Evolutionary conservation across 169 alveolate genomes (phyloP).

Genomic region (Perkinsus chesapeaki): DNA sequence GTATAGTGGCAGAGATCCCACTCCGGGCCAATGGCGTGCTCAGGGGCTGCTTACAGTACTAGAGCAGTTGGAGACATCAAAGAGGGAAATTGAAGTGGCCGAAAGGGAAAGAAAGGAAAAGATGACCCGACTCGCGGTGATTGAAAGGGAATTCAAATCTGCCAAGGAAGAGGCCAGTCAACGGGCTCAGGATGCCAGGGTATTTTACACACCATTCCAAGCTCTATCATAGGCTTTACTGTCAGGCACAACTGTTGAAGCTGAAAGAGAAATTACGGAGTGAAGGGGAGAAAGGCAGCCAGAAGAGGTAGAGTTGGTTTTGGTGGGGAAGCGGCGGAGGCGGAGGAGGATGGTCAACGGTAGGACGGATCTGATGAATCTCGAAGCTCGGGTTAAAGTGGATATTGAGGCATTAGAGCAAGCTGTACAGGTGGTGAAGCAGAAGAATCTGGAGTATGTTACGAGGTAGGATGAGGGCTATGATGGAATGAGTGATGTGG

Average conservation of each 20-base stretch:
- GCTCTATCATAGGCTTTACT: too few species aligned
- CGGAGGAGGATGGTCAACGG: neutral
- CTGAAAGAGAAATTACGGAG: neutral
- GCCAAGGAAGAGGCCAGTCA: neutral
- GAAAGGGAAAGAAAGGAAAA: neutral
- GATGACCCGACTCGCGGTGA: neutral
- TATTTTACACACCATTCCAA: neutral
- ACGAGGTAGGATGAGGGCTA: neutral
- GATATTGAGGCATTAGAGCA: slow-evolving; percentile 6
- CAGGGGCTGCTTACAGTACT: neutral
- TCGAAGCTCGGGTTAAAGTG: neutral
- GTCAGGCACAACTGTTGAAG: neutral
- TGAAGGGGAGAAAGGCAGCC: neutral
- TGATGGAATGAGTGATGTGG: neutral
- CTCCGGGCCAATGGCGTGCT: neutral
- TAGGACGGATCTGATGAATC: neutral
- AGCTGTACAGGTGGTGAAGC: neutral
- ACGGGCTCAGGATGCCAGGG: neutral
- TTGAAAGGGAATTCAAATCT: neutral
- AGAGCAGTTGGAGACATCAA: neutral
- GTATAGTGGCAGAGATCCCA: neutral
- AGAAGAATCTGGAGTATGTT: slow-evolving; percentile 1
- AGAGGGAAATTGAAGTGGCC: neutral
- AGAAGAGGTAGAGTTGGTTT: neutral
- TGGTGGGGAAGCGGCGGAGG: too few species aligned